Evolutionary conservation across 352 stramenopile genomes (phyloP), one percentile per base, ranked within the genome.

Genomic region (Phytophthora vignae): DNA sequence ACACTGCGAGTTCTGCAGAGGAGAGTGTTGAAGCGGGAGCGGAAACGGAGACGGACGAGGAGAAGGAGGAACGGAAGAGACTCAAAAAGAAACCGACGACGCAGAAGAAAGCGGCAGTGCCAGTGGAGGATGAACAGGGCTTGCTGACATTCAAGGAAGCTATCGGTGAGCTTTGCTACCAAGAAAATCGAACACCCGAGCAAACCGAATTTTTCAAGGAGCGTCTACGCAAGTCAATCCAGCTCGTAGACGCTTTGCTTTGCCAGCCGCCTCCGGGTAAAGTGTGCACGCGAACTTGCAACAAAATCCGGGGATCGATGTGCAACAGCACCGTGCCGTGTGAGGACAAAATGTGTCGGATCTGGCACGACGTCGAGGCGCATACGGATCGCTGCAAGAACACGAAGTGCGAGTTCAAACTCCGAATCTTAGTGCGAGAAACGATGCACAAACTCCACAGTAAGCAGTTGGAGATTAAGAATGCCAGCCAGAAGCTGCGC

Each of bases 301-400:
- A 75, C 49, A 85, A 85, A 61, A 85, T 89, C 38, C 83, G 85
- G 12, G 67, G 65, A 10, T 78, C 83, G 22, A 93, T 91, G 83
- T 93, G 83, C 55, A 90, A 85, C 55, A 77, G 70, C 49, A 76
- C 81, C 36, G 65, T 76, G 31, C 83, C 83, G 19, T 92, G 85
- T 46, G 73, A 83, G 19, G 87, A 90, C 78, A 83, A 82, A 54
- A 83, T 87, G 62, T 91, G 85, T n/a, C 83, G 85, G 21, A 77
- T 91, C 22, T 92, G 85, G 85, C 83, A 91, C 60, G 83, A 93
- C 42, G 85, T 93, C 9, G 83, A 93, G 55, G 83, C 85, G 2
- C 83, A 93, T 60, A 91, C 79, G 7, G 85, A 91, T 38, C 78
- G 77, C 54, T 93, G 85, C 58, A 64, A 83, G 55, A 90, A 93